Base-by-base conservation (phyloP, 495 filamentous ascomycete species). In the Hypomontagnella monticulosa region DNA sequence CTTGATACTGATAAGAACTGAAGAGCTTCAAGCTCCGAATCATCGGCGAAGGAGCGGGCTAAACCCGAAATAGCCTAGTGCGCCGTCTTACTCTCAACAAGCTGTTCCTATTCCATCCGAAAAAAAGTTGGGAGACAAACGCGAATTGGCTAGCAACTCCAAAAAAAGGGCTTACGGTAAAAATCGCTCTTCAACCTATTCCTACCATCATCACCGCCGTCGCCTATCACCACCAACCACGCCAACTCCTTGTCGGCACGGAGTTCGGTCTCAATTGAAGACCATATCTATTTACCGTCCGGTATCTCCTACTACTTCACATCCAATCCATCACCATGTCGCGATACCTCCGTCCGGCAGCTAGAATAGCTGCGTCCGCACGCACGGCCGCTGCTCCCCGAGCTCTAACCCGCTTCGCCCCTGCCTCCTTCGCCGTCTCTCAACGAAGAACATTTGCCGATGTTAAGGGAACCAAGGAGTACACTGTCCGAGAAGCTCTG, bases 401-500 rank as follows among this genome's bases (percentile, higher is more conserved):
- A 70, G 73, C 80, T 67, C 83, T 86, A 53, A 63, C 73, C 73
- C 66, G 63, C 66, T 77, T 74, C 56, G 37, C 69, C 51, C 65
- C 71, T 66, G 67, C 74, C 57, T 74, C 79, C 60, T 75, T 76
- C 57, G 73, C 75, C 46, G 63, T 77, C 59, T 67, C 79, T 55
- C 80, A 85, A 75, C 78, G 74, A 71, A 76, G 83, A 66, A 78
- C 79, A 18, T 86, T 85, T 63, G 83, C 85, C 69, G 78, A 81
- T 58, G 79, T 76, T 40, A 72, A 79, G 58, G 90, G 90, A 40
- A 76, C 79, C 61, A 97, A 97, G 83, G 91, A 99, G 72, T 92
- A 97, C 79, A 96, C 95, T 42, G 95, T 98, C 68, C 87, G 95
- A 80, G 95, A 99, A 75, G 95, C 95, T 60, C 79, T 99, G 76